Evolutionary conservation across 2,329 filamentous ascomycete species (phyloP).

Genomic region (Neurospora crassa): DNA sequence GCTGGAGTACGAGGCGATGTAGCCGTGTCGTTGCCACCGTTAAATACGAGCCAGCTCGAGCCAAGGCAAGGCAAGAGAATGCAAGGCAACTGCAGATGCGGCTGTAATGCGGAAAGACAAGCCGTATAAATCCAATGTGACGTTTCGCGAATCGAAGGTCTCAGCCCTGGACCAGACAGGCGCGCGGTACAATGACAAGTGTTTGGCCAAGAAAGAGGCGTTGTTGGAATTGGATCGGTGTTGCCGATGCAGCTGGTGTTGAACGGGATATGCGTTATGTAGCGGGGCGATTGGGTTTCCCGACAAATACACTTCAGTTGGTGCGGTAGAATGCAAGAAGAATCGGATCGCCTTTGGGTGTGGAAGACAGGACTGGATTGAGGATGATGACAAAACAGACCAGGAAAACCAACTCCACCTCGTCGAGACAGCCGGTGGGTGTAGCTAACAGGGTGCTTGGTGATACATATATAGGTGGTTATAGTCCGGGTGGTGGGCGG

Average conservation of each 20-base stretch:
- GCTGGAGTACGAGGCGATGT: neutral
- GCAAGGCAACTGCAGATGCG: neutral
- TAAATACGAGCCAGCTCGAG: neutral
- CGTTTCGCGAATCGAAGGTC: neutral
- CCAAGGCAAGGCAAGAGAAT: neutral
- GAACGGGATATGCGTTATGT: neutral
- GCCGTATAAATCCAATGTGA: neutral
- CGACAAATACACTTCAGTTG: neutral
- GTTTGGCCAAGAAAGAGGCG: neutral
- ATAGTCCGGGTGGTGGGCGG: neutral
- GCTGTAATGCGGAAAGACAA: neutral
- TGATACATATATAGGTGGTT: neutral
- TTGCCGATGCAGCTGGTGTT: neutral
- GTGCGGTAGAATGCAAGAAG: neutral
- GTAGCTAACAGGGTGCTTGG: neutral
- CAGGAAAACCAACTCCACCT: neutral
- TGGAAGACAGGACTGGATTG: neutral
- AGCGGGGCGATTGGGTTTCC: neutral
- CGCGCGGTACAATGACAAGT: neutral
- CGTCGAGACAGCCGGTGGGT: neutral
- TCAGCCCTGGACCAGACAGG: neutral
- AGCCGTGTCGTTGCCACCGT: neutral
- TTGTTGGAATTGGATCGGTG: neutral
- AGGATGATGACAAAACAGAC: neutral
- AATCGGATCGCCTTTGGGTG: neutral